Evolutionary conservation across 305 asterid species (phyloP).

Genomic region (Rubia tinctorum): DNA sequence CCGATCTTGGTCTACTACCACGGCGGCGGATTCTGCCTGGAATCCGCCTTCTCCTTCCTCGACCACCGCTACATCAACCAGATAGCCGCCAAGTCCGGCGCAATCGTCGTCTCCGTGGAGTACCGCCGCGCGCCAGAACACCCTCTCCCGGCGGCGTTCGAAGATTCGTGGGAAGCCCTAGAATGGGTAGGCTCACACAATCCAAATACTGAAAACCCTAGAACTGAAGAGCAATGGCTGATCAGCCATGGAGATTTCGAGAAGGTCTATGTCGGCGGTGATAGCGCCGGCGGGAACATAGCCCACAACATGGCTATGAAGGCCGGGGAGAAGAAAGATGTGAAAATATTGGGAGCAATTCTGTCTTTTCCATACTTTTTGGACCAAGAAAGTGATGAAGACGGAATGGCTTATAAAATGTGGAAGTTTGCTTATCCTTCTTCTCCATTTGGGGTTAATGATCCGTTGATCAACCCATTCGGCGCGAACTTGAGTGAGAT

Average conservation of each 20-base stretch:
- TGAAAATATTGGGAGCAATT: conserved; percentile 23
- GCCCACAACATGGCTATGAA: conserved; percentile 34
- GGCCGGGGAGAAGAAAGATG: conserved; percentile 23
- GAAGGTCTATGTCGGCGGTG: conserved; percentile 25
- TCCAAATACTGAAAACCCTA: not conserved
- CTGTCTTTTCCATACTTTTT: conserved; percentile 27
- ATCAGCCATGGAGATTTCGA: conserved; percentile 10
- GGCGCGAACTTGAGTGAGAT: conserved; percentile 9
- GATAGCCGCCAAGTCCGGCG: conserved; percentile 9
- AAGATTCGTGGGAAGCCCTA: conserved; percentile 28
- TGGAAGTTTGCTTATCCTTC: conserved; percentile 19
- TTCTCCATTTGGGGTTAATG: conserved; percentile 19
- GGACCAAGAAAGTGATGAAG: conserved; percentile 6
- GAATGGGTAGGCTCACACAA: conserved; percentile 30
- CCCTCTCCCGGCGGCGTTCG: conserved; percentile 19
- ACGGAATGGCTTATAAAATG: not conserved
- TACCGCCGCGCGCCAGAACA: conserved; percentile 29
- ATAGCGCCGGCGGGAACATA: conserved; percentile 41
- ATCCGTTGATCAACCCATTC: conserved; percentile 29
- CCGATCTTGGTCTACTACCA: conserved; percentile 30
- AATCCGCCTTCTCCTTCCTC: conserved; percentile 17
- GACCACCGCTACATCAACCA: conserved; percentile 14
- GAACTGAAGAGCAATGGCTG: conserved; percentile 22
- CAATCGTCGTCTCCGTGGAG: conserved; percentile 22
- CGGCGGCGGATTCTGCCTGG: conserved; percentile 23